Evolutionary conservation across 2,329 filamentous ascomycete genomes (phyloP).

Genomic region (Scolecobasidium constrictum): DNA sequence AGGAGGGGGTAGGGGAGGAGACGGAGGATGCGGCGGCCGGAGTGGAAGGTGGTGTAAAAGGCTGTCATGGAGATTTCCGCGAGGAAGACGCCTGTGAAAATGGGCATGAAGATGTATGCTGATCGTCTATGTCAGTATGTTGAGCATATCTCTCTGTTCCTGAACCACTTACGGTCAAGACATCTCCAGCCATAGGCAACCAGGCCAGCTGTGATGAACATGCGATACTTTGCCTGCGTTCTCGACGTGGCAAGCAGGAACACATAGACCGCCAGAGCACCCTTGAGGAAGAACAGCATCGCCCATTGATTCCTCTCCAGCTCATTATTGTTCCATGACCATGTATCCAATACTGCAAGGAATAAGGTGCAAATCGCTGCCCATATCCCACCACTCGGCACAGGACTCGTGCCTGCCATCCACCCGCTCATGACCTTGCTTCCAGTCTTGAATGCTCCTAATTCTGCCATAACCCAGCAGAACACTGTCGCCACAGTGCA

Average conservation of each 20-base stretch:
- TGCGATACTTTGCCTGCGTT: constrained; percentile 37
- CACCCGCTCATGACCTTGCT: constrained; percentile 39
- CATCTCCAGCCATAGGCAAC: constrained; percentile 31
- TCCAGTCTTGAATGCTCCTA: constrained; percentile 38
- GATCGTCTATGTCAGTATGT: background rate
- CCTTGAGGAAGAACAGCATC: constrained; percentile 37
- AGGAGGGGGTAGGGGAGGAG: constrained; percentile 26
- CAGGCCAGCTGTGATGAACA: constrained; percentile 35
- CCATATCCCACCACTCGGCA: constrained; percentile 30
- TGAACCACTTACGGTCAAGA: constrained; percentile 8
- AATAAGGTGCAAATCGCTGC: constrained; percentile 35
- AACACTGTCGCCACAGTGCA: constrained; percentile 40
- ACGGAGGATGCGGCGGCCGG: constrained; percentile 27
- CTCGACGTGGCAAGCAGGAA: constrained; percentile 36
- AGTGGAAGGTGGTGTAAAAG: constrained; percentile 24
- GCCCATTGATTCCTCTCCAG: constrained; percentile 48
- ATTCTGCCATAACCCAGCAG: constrained; percentile 38
- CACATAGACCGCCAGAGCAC: constrained; percentile 41
- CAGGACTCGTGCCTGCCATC: constrained; percentile 39
- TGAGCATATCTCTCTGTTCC: too few species aligned
- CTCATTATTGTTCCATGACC: constrained; percentile 40
- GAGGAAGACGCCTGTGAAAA: constrained; percentile 5
- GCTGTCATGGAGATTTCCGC: constrained; percentile 4
- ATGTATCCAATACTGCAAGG: constrained; percentile 35
- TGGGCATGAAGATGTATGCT: constrained; percentile 4